phyloP scores from a whole-genome alignment of 768 basidiomycete species.

The Psilocybe azurescens region DNA sequence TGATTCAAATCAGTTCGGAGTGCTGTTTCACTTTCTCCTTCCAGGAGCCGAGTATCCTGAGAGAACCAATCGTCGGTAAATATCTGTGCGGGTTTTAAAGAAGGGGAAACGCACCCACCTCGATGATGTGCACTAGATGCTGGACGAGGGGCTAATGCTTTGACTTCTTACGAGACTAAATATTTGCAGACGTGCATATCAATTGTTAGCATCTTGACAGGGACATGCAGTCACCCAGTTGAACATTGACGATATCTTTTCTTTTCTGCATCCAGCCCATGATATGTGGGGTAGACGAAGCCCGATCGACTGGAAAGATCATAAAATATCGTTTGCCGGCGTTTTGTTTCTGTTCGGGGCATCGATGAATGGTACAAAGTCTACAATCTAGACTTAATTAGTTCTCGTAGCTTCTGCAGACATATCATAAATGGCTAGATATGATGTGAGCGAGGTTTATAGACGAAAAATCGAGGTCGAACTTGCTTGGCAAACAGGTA shows the following conservation, averaged over 20 bases:
- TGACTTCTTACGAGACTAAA: slow-evolving; percentile 43
- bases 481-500: too few species aligned
- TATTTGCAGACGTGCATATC: too few species aligned
- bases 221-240: slow-evolving; percentile 36
- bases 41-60: slow-evolving; percentile 46
- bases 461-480: too few species aligned
- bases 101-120: slow-evolving; percentile 32
- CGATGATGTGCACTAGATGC: slow-evolving; percentile 48
- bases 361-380: slow-evolving; percentile 49
- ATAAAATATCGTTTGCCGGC: slow-evolving; percentile 47
- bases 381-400: slow-evolving; percentile 38
- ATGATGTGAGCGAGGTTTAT: too few species aligned
- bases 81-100: not conserved
- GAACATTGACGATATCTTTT: slow-evolving; percentile 48
- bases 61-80: not conserved
- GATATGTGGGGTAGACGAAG: slow-evolving; percentile 53
- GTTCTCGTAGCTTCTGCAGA: not conserved
- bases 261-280: slow-evolving; percentile 41
- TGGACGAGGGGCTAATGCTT: slow-evolving; percentile 52
- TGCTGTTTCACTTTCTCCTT: slow-evolving; percentile 41
- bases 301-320: slow-evolving; percentile 51
- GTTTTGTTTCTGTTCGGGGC: slow-evolving; percentile 33
- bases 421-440: too few species aligned
- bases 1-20: slow-evolving; percentile 24
- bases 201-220: too few species aligned